Evolutionary conservation across 2,329 filamentous ascomycete genomes (phyloP).

Genomic region (Ophiostoma pallidulum): DNA sequence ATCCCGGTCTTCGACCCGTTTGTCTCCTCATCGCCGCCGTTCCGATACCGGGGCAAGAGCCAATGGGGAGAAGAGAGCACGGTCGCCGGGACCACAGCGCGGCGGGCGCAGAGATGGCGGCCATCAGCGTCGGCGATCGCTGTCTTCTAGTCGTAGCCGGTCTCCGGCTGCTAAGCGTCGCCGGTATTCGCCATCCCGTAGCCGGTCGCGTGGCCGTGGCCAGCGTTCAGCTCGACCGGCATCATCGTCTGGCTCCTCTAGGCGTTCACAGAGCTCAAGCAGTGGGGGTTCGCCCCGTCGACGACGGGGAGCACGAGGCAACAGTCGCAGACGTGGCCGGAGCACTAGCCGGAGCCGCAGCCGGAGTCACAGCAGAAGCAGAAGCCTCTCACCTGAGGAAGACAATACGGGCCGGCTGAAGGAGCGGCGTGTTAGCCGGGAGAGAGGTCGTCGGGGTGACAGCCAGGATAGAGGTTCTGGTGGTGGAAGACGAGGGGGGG

Average conservation of each 20-base stretch:
- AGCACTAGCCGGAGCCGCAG: constrained; percentile 24
- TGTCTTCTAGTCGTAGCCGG: constrained; percentile 23
- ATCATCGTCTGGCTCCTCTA: constrained; percentile 29
- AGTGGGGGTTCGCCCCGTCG: background rate
- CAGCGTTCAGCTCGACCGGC: constrained; percentile 28
- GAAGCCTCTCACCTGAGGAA: constrained; percentile 17
- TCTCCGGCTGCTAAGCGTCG: constrained; percentile 38
- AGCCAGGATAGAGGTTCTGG: constrained; percentile 5
- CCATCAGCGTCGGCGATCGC: constrained; percentile 24
- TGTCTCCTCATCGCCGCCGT: background rate
- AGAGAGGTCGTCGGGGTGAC: constrained; percentile 2
- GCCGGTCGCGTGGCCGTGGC: constrained; percentile 34
- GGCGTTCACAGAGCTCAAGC: constrained; percentile 24
- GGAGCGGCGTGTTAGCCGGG: background rate
- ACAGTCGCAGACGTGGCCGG: constrained; percentile 18
- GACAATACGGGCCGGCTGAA: background rate
- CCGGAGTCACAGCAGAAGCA: constrained; percentile 9
- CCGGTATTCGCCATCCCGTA: constrained; percentile 39
- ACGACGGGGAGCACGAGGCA: constrained; percentile 18
- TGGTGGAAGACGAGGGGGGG: background rate
- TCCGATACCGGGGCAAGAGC: background rate
- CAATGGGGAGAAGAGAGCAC: background rate
- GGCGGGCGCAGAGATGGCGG: background rate
- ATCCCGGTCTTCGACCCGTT: background rate
- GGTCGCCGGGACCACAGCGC: constrained; percentile 1